phyloP scores from a whole-genome alignment of 352 stramenopile species.

The Sclerospora graminicola region DNA sequence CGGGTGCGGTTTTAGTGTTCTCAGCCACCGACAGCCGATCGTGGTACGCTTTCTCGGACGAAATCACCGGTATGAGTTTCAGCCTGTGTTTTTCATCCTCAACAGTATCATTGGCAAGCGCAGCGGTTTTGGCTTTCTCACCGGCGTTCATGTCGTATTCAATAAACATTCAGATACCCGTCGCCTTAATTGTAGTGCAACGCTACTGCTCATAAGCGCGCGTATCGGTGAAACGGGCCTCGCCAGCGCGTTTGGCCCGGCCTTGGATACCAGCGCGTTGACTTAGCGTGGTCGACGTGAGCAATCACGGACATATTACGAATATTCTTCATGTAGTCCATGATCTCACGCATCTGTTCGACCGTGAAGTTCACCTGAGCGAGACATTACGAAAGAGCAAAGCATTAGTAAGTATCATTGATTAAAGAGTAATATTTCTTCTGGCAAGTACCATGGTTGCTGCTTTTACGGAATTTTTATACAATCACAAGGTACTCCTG shows the following conservation, averaged over 20 bases:
- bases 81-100: too few species aligned
- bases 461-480: too few species aligned
- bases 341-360: too few species aligned
- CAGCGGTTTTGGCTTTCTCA: slow-evolving; percentile 69
- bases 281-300: slow-evolving; percentile 99
- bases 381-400: slow-evolving; percentile 24
- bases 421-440: background rate
- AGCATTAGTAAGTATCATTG: background rate
- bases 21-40: too few species aligned
- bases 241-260: slow-evolving; percentile 95
- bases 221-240: slow-evolving; percentile 99
- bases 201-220: slow-evolving; percentile 98
- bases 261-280: slow-evolving; percentile 97
- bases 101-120: slow-evolving; percentile 42
- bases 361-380: too few species aligned
- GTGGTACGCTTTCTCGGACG: too few species aligned
- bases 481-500: too few species aligned
- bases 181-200: slow-evolving; percentile 99
- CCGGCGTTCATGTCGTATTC: slow-evolving; percentile 98
- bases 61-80: too few species aligned
- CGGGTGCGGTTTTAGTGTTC: too few species aligned
- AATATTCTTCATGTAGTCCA: too few species aligned
- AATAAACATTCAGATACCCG: slow-evolving; percentile 99
- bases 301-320: slow-evolving; percentile 99
- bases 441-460: too few species aligned